Base-by-base conservation (phyloP, 805 yeast species). In the Saturnispora mendoncae region DNA sequence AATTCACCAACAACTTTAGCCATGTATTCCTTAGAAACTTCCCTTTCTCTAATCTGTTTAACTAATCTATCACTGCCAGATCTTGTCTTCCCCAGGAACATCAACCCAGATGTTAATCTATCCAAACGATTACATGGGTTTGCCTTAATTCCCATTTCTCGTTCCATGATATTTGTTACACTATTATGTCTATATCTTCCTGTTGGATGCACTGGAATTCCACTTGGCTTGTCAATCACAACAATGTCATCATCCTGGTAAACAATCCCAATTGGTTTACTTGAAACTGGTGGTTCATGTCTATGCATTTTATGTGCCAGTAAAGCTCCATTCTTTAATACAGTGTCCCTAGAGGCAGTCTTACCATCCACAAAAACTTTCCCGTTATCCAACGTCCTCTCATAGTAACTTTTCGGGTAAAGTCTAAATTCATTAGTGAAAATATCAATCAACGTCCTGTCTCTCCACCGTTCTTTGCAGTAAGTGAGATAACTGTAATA, bases 131-230 rank as follows among this genome's bases (percentile, higher is more conserved):
- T 88, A 55, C 96, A 86, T 0, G 92, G 67, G 56, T 87, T 95
- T 2, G 82, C 90, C 2, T 64, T 62, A 32, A 72, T 64, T 1
- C 80, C 80, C 45, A 68, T 58, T 51, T 88, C 94, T 41, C 76
- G 74, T 57, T 84, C 80, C 49, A 92, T 61, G 4, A 86, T 74
- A 57, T 79, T 80, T 9, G 94, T 84, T 17, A 85, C 72, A 0
- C 94, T 76, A 57, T 80, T 75, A 60, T 76, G 76, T 55, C 92
- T 56, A 67, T 79, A 77, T 48, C 88, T 64, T 0, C 97, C 98
- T 0, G 96, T 82, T 3, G 98, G 97, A 58, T 92, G 98, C 0
- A 85, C 95, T 0, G 98, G 97, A 2, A 92, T 71, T 0, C 98
- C 97, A 4, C 92, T 73, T 0, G 98, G 98, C 50, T 92, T 92